A percentile compares a stretch with the other conserved stretches of the same genome.
phyloP scores from a whole-genome alignment of 495 filamentous ascomycete species.

The Glarea lozoyensis region DNA sequence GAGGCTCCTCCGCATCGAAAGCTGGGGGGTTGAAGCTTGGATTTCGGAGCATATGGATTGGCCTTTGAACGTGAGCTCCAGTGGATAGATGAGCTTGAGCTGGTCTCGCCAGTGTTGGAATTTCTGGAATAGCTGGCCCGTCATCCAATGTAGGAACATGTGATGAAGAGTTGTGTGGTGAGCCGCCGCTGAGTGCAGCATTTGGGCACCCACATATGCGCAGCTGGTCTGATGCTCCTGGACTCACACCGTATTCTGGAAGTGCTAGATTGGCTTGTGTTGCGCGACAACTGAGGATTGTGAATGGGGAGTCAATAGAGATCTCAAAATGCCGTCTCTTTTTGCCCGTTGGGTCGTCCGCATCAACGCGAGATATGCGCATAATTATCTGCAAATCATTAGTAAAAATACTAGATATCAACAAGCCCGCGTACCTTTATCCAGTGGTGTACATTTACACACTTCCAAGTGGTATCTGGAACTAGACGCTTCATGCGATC shows the following conservation, averaged over 20 bases:
- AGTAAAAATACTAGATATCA: slow-evolving; percentile 4
- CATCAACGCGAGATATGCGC: slow-evolving; percentile 83
- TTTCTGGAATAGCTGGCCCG: slow-evolving; percentile 4
- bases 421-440: slow-evolving; percentile 66
- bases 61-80: slow-evolving; percentile 37
- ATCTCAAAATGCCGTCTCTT: slow-evolving; percentile 96
- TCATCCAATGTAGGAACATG: slow-evolving; percentile 14
- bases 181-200: slow-evolving; percentile 27
- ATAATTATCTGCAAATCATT: slow-evolving; percentile 74
- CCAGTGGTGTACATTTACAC: slow-evolving; percentile 97
- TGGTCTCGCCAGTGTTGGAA: slow-evolving; percentile 16
- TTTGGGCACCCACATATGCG: slow-evolving; percentile 72
- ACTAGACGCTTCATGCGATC: slow-evolving; percentile 68
- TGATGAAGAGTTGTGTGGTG: slow-evolving; percentile 19
- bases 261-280: slow-evolving; percentile 85
- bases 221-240: slow-evolving; percentile 22
- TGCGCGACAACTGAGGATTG: slow-evolving; percentile 88
- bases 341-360: slow-evolving; percentile 60
- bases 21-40: slow-evolving; percentile 88
- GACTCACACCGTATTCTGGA: slow-evolving; percentile 60
- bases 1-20: slow-evolving; percentile 83
- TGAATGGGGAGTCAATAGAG: slow-evolving; percentile 95
- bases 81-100: slow-evolving; percentile 20
- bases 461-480: slow-evolving; percentile 92
- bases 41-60: slow-evolving; percentile 81